Evolutionary conservation across 2,329 filamentous ascomycete species (phyloP), one percentile per base, ranked within the genome.

Genomic region (Aspergillus tanneri): DNA sequence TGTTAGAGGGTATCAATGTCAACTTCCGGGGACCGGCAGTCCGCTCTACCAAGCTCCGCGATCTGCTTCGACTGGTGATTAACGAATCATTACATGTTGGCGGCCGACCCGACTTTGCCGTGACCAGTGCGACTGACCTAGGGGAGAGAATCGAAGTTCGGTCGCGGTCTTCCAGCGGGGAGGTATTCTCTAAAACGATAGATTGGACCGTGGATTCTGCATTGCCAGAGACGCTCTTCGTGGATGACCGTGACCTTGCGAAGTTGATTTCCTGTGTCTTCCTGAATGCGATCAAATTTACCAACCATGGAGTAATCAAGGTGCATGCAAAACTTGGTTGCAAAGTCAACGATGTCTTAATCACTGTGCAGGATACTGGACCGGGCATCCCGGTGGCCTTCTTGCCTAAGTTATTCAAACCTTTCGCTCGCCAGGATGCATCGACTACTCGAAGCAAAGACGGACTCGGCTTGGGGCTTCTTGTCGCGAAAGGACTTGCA

Each of bases 401-500:
- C 58, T 67, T 85, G 41, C 81, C 82, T 0, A 80, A 81, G 46
- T 72, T 88, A 1, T 88, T 88, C 71, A 84, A 84, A 55, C 80
- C 85, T 1, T 88, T 87, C 64, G 82, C 84, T 19, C 77, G 84
- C 51, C 81, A 86, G 65, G 84, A 88, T 62, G 78, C 82, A 42
- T 86, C 84, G 2, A 80, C 83, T 11, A 87, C 83, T 5, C 75
- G 85, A 35, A 78, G 80, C 52, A 84, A 80, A 61, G 85, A 88
- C 64, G 85, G 85, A 0, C 72, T 88, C 3, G 85, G 85, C 0
- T 71, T 88, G 5, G 85, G 85, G 22, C 70, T 88, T 9, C 76
- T 88, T 60, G 85, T 88, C n/a, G 85, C 85, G 1, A 88, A 87
- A 66, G 84, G 84, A 3, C 74, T 87, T 37, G 82, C 85, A 4